phyloP scores from a whole-genome alignment of 345 rosid species.

The Moricandia arvensis region DNA sequence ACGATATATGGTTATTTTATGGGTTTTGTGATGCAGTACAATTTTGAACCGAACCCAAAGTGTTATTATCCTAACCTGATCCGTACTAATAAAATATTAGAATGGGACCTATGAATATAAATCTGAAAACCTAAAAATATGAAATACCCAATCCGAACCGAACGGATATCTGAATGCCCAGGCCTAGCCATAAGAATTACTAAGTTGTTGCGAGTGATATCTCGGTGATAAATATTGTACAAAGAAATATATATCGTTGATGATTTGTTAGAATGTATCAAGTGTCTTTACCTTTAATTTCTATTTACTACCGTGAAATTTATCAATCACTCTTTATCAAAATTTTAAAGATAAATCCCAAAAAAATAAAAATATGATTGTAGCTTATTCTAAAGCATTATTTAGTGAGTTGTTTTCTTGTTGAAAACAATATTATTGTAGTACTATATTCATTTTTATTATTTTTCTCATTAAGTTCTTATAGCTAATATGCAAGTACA shows the following conservation, averaged over 20 bases:
- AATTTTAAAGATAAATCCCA: background rate
- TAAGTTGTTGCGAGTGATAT: background rate
- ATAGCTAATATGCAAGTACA: background rate
- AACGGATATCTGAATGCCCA: too few species aligned
- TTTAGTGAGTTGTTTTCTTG: background rate
- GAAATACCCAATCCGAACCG: too few species aligned
- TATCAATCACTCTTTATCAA: background rate
- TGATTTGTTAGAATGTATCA: background rate
- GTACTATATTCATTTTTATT: background rate
- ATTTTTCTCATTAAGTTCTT: background rate
- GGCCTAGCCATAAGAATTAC: background rate
- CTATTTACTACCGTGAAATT: background rate
- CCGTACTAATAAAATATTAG: too few species aligned
- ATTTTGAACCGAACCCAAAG: too few species aligned
- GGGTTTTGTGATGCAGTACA: too few species aligned
- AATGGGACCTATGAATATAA: too few species aligned
- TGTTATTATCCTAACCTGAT: too few species aligned
- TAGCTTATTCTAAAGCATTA: background rate
- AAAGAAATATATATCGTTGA: background rate
- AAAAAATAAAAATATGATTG: background rate
- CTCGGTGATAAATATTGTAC: background rate
- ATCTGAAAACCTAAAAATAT: too few species aligned
- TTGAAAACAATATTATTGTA: background rate
- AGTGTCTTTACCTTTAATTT: background rate
- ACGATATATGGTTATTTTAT: too few species aligned